phyloP scores from a whole-genome alignment of 345 rosid species.

The Gossypioides kirkii region DNA sequence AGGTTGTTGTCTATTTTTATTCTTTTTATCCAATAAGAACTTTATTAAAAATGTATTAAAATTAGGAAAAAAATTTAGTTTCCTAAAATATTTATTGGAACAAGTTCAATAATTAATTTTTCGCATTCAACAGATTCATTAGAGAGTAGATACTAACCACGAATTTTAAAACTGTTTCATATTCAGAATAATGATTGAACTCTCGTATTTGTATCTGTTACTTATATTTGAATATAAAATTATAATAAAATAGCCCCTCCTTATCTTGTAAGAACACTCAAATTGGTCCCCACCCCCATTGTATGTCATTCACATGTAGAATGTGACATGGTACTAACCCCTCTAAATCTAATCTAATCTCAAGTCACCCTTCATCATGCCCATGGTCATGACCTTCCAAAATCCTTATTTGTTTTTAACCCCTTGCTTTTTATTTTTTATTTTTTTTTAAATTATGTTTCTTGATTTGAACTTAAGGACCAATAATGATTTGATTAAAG shows the following conservation, averaged over 20 bases:
- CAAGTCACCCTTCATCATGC: neutral
- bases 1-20: too few species aligned
- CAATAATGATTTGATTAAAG: neutral
- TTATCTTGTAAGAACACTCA: neutral
- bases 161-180: too few species aligned
- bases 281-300: neutral
- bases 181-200: fast-evolving
- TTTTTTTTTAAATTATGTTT: neutral
- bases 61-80: too few species aligned
- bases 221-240: neutral
- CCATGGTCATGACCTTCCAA: slow-evolving; percentile 20
- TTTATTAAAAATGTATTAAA: too few species aligned
- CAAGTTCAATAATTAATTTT: too few species aligned
- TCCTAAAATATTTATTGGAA: fast-evolving
- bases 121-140: too few species aligned
- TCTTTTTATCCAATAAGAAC: too few species aligned
- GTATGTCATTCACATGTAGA: neutral
- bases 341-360: neutral
- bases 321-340: slow-evolving; percentile 4
- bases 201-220: too few species aligned
- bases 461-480: slow-evolving; percentile 5
- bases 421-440: neutral
- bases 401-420: slow-evolving; percentile 14
- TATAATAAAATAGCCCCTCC: neutral
- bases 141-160: fast-evolving